A percentile compares a stretch with the other conserved stretches of the same genome.
Conservation (phyloP, 2,329 filamentous ascomycete genomes). For the Colletotrichum paranaense region DNA sequence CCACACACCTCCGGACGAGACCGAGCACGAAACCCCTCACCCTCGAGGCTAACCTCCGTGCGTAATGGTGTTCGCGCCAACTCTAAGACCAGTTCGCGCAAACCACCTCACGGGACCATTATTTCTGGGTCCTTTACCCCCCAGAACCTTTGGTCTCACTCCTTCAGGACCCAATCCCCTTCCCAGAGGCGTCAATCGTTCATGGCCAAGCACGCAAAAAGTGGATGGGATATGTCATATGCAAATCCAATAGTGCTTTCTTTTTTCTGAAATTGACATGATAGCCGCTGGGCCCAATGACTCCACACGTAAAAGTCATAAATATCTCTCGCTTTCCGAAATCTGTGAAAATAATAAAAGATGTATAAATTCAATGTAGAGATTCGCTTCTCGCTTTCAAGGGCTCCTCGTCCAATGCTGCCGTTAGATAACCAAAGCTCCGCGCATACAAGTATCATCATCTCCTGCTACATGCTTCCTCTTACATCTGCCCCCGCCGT, state of each 20-base stretch:
- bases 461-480: not conserved
- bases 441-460: not conserved
- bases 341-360: not conserved
- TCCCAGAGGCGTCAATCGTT: not conserved
- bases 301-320: not conserved
- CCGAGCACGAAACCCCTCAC: not conserved
- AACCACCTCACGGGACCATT: conserved; percentile 10
- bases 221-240: not conserved
- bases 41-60: not conserved
- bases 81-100: not conserved
- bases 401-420: conserved; percentile 17
- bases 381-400: conserved; percentile 22
- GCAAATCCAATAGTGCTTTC: not conserved
- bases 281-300: not conserved
- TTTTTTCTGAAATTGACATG: not conserved
- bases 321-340: not conserved
- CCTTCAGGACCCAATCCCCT: not conserved
- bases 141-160: not conserved
- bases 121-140: not conserved
- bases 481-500: not conserved
- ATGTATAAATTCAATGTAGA: not conserved
- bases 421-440: not conserved
- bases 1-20: not conserved
- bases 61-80: conserved; percentile 20
- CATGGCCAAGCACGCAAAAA: not conserved